Evolutionary conservation across 805 yeast species (phyloP).

Genomic region (Saccharomycopsis selenospora): DNA sequence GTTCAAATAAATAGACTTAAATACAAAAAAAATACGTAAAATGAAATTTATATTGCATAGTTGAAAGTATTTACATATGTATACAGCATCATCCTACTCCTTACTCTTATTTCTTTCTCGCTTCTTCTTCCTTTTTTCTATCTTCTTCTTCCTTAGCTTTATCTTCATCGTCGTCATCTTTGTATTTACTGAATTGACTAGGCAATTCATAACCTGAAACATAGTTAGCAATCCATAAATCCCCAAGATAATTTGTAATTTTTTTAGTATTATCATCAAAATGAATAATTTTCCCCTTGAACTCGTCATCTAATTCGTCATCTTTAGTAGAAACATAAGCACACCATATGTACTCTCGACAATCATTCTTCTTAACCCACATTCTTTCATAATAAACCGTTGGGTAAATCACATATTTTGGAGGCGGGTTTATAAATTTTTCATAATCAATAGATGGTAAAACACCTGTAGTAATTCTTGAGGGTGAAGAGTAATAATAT

Average conservation of each 20-base stretch:
- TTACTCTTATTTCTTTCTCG: neutral
- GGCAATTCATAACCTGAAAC: constrained; percentile 11
- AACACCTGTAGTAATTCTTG: constrained; percentile 32
- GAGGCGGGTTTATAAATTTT: constrained; percentile 10
- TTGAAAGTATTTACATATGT: no score
- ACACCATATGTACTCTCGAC: constrained; percentile 40
- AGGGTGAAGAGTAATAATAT: constrained; percentile 25
- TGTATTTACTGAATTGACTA: neutral
- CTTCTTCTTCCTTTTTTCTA: constrained; percentile 1
- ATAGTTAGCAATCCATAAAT: constrained; percentile 24
- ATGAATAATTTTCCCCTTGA: constrained; percentile 24
- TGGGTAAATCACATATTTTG: constrained; percentile 23
- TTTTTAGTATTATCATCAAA: constrained; percentile 24
- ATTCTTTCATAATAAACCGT: constrained; percentile 29
- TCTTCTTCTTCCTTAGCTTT: neutral
- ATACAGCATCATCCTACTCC: no score
- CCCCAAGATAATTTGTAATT: constrained; percentile 26
- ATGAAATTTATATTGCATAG: no score
- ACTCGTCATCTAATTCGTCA: constrained; percentile 4
- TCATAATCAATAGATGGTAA: constrained; percentile 32
- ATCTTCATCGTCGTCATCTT: neutral
- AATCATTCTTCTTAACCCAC: constrained; percentile 33
- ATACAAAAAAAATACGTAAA: no score
- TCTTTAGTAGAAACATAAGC: constrained; percentile 28
- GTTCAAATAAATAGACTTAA: no score